Conservation (phyloP, 2,329 filamentous ascomycete species). For the Sporothrix dimorphospora region DNA sequence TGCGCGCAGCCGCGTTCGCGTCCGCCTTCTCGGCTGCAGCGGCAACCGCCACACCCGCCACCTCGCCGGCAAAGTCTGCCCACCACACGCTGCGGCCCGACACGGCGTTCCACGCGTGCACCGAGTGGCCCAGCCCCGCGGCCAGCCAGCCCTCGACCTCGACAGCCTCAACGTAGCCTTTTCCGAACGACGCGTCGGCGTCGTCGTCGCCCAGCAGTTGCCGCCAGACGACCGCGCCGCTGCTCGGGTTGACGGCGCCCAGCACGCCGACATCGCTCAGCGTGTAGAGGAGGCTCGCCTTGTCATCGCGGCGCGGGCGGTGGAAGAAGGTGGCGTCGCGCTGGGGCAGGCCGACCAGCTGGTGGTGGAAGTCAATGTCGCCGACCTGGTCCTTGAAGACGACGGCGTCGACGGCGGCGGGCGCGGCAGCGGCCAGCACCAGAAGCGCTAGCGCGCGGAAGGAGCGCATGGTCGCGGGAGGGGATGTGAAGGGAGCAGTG, state of each 20-base stretch:
- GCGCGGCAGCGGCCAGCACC: conserved; percentile 30
- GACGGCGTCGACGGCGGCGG: conserved; percentile 57
- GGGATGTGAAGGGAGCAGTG: background rate
- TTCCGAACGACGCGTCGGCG: conserved; percentile 31
- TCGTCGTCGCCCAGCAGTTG: conserved; percentile 63
- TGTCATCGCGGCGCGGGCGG: conserved; percentile 76
- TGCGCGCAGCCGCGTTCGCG: conserved; percentile 48
- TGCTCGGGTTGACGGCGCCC: conserved; percentile 86
- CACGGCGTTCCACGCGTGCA: conserved; percentile 81
- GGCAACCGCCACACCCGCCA: conserved; percentile 76
- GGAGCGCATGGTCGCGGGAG: conserved; percentile 24
- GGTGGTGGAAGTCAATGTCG: conserved; percentile 89
- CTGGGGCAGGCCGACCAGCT: conserved; percentile 81
- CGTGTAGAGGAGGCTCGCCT: conserved; percentile 88
- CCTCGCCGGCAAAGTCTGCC: conserved; percentile 58
- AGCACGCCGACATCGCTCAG: conserved; percentile 82
- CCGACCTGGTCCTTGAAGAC: conserved; percentile 89
- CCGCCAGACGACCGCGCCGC: conserved; percentile 83
- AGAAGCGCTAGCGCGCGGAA: conserved; percentile 22
- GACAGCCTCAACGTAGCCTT: conserved; percentile 68
- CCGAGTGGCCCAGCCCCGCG: conserved; percentile 68
- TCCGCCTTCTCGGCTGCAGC: conserved; percentile 45
- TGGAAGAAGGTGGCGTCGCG: conserved; percentile 92
- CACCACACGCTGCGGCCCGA: conserved; percentile 81
- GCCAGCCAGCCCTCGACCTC: conserved; percentile 78